phyloP scores from a whole-genome alignment of 805 yeast species.

The Suhomyces kilbournensis region DNA sequence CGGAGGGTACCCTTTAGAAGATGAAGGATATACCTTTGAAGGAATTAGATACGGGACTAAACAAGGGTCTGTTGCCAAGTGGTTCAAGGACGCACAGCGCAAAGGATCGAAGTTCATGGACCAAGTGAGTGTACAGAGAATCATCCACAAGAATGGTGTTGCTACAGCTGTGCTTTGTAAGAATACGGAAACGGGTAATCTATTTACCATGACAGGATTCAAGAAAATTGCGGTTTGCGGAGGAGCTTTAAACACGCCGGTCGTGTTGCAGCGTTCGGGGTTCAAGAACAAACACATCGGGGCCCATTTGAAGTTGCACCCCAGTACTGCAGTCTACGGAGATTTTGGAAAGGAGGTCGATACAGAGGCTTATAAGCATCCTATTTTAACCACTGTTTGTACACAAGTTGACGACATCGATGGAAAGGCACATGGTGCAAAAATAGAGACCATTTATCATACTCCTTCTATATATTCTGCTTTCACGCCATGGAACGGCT shows the following conservation, averaged over 20 bases:
- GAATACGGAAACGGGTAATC: conserved; percentile 10
- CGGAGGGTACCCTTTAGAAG: conserved; percentile 14
- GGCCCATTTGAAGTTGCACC: conserved; percentile 19
- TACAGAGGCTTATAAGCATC: conserved; percentile 15
- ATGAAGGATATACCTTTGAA: conserved; percentile 17
- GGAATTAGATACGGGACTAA: conserved; percentile 21
- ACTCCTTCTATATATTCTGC: conserved; percentile 14
- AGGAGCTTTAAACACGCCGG: conserved; percentile 19
- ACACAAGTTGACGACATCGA: conserved; percentile 19
- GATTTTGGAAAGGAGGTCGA: conserved; percentile 10
- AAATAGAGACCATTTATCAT: conserved; percentile 19
- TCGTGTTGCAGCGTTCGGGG: conserved; percentile 19
- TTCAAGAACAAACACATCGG: conserved; percentile 22
- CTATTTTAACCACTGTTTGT: conserved; percentile 19
- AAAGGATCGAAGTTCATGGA: conserved; percentile 20
- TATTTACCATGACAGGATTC: conserved; percentile 15
- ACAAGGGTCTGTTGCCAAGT: conserved; percentile 17
- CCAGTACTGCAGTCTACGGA: conserved; percentile 13
- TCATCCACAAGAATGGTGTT: conserved; percentile 11
- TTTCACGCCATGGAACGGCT: conserved; percentile 16
- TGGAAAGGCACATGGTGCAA: conserved; percentile 20
- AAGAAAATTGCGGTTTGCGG: conserved; percentile 16
- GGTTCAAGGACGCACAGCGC: conserved; percentile 18
- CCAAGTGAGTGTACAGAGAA: conserved; percentile 15
- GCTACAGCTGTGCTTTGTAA: conserved; percentile 16